phyloP scores from a whole-genome alignment of 1,284 basidiomycete species.

The Ganoderma meredithae region DNA sequence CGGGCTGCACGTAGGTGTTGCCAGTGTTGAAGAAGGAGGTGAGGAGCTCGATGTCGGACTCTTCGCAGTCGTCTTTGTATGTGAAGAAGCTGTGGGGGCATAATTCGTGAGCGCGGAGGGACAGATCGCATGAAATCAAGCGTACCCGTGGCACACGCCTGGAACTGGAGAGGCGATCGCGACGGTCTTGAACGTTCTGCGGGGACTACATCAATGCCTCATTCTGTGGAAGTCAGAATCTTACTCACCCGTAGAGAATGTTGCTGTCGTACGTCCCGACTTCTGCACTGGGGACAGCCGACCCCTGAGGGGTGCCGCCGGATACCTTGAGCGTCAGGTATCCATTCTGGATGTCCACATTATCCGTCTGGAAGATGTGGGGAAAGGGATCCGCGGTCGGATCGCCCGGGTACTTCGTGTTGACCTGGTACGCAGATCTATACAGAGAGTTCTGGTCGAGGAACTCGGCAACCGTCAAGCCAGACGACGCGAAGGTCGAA shows the following conservation, averaged over 20 bases:
- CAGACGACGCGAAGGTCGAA: conserved; percentile 11
- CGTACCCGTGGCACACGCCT: conserved; percentile 9
- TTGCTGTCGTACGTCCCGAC: conserved; percentile 8
- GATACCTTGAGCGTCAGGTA: conserved; percentile 11
- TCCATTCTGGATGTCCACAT: conserved; percentile 10
- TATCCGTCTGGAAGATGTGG: conserved; percentile 1
- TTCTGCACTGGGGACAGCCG: conserved; percentile 4
- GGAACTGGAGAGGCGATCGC: conserved; percentile 7
- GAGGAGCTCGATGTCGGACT: conserved; percentile 14
- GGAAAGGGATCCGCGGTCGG: conserved; percentile 6
- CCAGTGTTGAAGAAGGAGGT: conserved; percentile 11
- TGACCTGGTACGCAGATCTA: neutral
- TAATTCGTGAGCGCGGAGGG: neutral
- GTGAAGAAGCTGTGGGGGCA: conserved; percentile 5
- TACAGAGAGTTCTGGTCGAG: conserved; percentile 10
- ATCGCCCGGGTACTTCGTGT: neutral
- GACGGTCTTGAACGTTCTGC: conserved; percentile 11
- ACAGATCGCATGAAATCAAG: neutral
- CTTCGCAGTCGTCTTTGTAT: conserved; percentile 10
- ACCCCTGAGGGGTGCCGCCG: neutral
- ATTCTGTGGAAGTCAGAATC: neutral
- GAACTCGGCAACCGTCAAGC: conserved; percentile 11
- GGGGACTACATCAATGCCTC: neutral
- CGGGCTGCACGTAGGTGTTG: conserved; percentile 11
- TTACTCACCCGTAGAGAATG: conserved; percentile 10